phyloP scores from a whole-genome alignment of 129 eudicot species.

The Tagetes patula region DNA sequence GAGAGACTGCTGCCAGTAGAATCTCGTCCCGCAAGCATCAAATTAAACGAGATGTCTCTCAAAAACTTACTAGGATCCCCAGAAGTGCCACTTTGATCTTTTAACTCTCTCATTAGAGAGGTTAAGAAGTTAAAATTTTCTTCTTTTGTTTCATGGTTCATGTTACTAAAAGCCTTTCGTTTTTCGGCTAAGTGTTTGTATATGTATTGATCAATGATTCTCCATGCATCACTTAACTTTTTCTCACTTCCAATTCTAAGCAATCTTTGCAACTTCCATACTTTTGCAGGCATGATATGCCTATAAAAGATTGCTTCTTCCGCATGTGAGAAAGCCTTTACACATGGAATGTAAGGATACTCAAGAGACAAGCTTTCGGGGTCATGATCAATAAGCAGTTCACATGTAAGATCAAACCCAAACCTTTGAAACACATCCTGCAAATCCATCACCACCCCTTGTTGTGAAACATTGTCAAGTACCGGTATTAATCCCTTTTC shows the following conservation, averaged over 20 bases:
- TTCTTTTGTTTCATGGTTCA: neutral
- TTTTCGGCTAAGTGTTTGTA: conserved; percentile 18
- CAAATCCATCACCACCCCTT: conserved; percentile 34
- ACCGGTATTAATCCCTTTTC: conserved; percentile 34
- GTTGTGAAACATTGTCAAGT: conserved; percentile 25
- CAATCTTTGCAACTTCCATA: conserved; percentile 41
- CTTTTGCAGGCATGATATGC: conserved; percentile 25
- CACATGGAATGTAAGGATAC: conserved; percentile 24
- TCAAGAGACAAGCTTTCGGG: conserved; percentile 19
- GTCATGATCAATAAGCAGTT: conserved; percentile 29
- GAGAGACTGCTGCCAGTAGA: conserved; percentile 30
- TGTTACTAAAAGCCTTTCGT: neutral
- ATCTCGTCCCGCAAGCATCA: conserved; percentile 40
- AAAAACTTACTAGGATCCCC: neutral
- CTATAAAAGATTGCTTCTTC: conserved; percentile 28
- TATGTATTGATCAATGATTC: conserved; percentile 13
- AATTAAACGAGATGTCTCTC: conserved; percentile 24
- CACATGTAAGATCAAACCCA: conserved; percentile 32
- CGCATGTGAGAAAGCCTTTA: conserved; percentile 29
- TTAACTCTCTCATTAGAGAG: neutral
- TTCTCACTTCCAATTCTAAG: conserved; percentile 39
- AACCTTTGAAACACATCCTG: conserved; percentile 41
- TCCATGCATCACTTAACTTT: conserved; percentile 25
- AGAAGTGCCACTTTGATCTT: neutral
- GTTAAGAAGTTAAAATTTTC: conserved; percentile 21